Percentiles rank a stretch among this genome's conserved stretches.
Conservation (phyloP, 768 basidiomycete genomes). For the Boletus coccyginus region DNA sequence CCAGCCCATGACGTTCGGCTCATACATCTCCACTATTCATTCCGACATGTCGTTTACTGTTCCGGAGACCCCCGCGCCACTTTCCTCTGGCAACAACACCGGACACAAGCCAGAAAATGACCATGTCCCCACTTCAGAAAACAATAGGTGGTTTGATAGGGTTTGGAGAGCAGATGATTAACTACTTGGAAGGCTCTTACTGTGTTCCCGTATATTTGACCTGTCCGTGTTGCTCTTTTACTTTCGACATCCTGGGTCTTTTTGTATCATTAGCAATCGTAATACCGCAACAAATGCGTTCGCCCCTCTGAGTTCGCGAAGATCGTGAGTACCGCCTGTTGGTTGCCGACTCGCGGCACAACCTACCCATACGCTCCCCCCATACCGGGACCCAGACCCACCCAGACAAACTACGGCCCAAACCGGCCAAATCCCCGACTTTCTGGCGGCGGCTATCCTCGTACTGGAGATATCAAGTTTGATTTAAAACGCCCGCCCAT, state of each 20-base stretch:
- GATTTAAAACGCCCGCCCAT: background rate
- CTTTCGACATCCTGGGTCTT: conserved; percentile 13
- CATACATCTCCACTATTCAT: conserved; percentile 33
- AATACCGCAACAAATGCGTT: conserved; percentile 18
- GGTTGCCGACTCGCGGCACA: background rate
- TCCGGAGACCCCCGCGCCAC: conserved; percentile 19
- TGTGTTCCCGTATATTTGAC: conserved; percentile 20
- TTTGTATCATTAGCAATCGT: conserved; percentile 34
- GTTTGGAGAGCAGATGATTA: conserved; percentile 23
- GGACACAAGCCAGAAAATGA: conserved; percentile 20
- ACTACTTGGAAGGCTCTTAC: background rate
- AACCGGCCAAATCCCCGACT: no score
- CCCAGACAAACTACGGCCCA: no score
- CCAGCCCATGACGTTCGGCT: conserved; percentile 46
- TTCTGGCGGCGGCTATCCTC: no score
- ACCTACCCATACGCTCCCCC: no score
- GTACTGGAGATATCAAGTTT: conserved; percentile 3
- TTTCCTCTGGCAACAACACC: conserved; percentile 9
- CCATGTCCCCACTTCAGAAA: conserved; percentile 7
- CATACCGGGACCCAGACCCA: no score
- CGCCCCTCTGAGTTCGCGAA: conserved; percentile 1
- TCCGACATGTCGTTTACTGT: conserved; percentile 30
- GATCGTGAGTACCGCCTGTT: conserved; percentile 1
- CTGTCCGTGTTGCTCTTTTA: conserved; percentile 12
- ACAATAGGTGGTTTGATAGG: conserved; percentile 25